Base-by-base conservation (phyloP, 805 yeast genomes). In the Torulaspora franciscae region DNA sequence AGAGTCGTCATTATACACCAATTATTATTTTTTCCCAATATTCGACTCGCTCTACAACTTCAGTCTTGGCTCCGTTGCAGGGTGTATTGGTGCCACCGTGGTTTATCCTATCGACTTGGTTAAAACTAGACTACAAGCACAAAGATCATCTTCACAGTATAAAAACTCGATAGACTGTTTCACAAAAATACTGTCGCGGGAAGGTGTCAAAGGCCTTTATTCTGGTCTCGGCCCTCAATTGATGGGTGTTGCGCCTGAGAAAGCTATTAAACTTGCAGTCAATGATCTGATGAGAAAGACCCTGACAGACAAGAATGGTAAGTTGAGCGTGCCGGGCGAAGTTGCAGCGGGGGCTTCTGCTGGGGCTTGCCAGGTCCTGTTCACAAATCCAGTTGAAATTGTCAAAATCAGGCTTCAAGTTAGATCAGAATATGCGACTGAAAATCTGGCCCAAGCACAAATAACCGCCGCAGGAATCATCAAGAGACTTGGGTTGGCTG, bases 211-310 rank as follows among this genome's bases (percentile, higher is more conserved):
- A 56, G 98, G 98, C 7, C 75, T 91, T 46, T 91, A 91, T 67
- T 83, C 95, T 4, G 99, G 99, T 43, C 72, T 91, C 41, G 85
- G 87, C 7, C 97, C 98, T 13, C 98, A 93, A 68, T 72, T 91
- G 58, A 80, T 93, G 39, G 99, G 99, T 54, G 98, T 91, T 41
- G 98, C 98, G 0, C 99, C 99, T 2, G 99, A 91, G 66, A 91
- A 91, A 72, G 98, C 98, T 35, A 91, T 91, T 59, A 91, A 91
- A 69, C 77, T 91, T 54, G 90, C 98, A 0, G 95, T 91, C 32
- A 91, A 91, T 67, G 99, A 91, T 64, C 70, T 85, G 45, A 81
- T 89, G 46, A 78, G 98, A 58, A 81, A 81, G 24, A 73, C 79
- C 43, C 81, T 91, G 50, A 75, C 86, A n/a, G 71, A 72, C 49